These are phyloP conservation scores for Kluyveromyces siamensis DNA, from an alignment of 805 yeast species.

Conservation along the genomic window DNA sequence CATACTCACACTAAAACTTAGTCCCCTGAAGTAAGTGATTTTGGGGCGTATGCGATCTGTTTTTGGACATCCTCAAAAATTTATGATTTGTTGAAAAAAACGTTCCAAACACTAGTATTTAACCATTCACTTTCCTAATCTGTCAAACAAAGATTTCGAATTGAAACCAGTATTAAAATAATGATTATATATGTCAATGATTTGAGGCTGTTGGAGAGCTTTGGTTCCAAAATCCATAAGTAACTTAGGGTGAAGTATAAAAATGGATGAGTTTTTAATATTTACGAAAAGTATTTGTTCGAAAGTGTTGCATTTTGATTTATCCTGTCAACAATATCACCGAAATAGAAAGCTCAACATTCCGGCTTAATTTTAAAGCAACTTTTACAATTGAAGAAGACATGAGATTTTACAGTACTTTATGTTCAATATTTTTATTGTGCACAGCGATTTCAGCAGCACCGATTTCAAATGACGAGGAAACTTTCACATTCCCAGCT, in stretches of 20 bases:
- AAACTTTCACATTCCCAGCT: conserved; percentile 12
- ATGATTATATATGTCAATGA: not conserved
- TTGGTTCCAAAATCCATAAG: not conserved
- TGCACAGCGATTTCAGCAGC: conserved; percentile 5
- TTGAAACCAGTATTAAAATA: not conserved
- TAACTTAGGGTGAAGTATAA: not conserved
- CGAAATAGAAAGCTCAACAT: not conserved
- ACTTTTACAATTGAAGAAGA: not conserved
- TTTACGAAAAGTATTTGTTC: not conserved
- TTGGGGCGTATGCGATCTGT: not conserved
- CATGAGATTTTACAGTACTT: conserved; percentile 7
- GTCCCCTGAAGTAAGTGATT: too few relatives aligned
- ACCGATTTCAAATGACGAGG: conserved; percentile 16
- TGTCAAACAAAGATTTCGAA: not conserved
- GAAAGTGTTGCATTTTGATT: not conserved
- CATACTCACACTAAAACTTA: too few relatives aligned
- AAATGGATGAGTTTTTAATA: not conserved
- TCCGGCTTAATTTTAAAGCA: not conserved
- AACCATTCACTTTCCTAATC: conserved; percentile 26
- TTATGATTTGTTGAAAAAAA: not conserved
- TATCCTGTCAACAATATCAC: not conserved
- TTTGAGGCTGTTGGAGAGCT: too few relatives aligned
- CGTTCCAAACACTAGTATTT: not conserved
- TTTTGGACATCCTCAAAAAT: not conserved
- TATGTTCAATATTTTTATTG: conserved; percentile 2